phyloP scores from a whole-genome alignment of 2,329 filamentous ascomycete species.

The Neoarthrinium moseri region DNA sequence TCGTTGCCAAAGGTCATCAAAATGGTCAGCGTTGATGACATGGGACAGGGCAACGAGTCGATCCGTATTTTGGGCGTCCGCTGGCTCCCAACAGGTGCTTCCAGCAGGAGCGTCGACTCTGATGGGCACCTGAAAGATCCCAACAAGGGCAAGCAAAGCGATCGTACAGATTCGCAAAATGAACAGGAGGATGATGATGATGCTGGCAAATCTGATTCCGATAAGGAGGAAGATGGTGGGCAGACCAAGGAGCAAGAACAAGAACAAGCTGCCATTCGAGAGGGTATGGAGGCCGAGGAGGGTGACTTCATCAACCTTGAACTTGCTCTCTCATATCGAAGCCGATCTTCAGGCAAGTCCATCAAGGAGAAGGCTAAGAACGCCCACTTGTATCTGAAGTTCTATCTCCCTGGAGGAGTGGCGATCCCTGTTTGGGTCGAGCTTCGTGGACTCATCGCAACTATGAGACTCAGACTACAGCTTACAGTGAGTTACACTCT shows the following conservation, averaged over 20 bases:
- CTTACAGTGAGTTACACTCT: conserved; percentile 41
- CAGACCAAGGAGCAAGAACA: conserved; percentile 34
- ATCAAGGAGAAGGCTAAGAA: conserved; percentile 66
- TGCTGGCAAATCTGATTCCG: conserved; percentile 24
- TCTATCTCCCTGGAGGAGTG: conserved; percentile 61
- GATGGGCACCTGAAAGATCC: conserved; percentile 55
- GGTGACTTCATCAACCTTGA: conserved; percentile 79
- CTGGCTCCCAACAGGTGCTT: conserved; percentile 71
- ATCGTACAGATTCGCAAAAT: conserved; percentile 44
- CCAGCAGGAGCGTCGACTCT: conserved; percentile 57
- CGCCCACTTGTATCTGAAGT: conserved; percentile 70
- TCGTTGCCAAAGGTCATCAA: conserved; percentile 67
- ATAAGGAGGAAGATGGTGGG: conserved; percentile 25
- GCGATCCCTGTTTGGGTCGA: conserved; percentile 71
- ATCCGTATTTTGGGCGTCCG: conserved; percentile 69
- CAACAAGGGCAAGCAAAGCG: conserved; percentile 40
- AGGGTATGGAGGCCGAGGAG: conserved; percentile 73
- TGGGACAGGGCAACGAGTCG: conserved; percentile 72
- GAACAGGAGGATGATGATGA: conserved; percentile 25
- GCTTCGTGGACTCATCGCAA: conserved; percentile 69
- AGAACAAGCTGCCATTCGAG: conserved; percentile 36
- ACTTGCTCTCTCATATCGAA: conserved; percentile 70
- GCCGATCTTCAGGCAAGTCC: conserved; percentile 58
- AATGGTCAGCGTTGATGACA: conserved; percentile 74
- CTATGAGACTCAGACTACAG: conserved; percentile 67